Base-by-base conservation (phyloP, 1,284 basidiomycete species). In the Boletus hoseneyae region DNA sequence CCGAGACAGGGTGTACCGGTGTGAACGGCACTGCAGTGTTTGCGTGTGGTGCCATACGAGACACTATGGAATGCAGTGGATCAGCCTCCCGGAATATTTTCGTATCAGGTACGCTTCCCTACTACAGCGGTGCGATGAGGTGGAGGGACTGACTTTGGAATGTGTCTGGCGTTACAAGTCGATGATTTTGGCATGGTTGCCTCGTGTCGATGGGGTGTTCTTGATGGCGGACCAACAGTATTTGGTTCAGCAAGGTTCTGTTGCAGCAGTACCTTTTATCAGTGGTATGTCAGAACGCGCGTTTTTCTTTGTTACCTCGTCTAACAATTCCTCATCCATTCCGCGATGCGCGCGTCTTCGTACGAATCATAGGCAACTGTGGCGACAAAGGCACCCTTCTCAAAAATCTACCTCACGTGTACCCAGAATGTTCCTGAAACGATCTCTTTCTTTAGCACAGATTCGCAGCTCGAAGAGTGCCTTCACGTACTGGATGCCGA, bases 341-440 rank as follows among this genome's bases (percentile, higher is more conserved):
- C n/a, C n/a, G n/a, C 23, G 23, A 25, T 25, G 23, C 21, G 21
- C 6, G 21, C 13, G 73, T n/a, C n/a, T 5, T 66, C 72, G 6
- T 68, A 73, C 40, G 3, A 11, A 60, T 74, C 25, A 66, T 63
- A 38, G 72, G 73, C 23, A 70, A 76, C 48, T 74, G 72, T 47
- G 77, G 79, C 45, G 79, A 80, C 48, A 78, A 80, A 60, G 79
- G 78, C n/a, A 79, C 79, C 76, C 0, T 54, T 80, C 7, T 64
- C 74, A 21, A 71, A 57, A 11, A 45, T 70, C 33, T 75, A 77
- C 45, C 54, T 78, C 55, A 76, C 46, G 29, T 13, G 29, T 4
- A 12, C 2, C 27, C 29, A 30, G 29, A 13, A 13, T 30, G 12
- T 30, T 25, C 29, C 12, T 30, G 10, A 30, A 30, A 30, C 29